phyloP scores from a whole-genome alignment of 2,329 filamentous ascomycete genomes.

The Scleromitrula shiraiana region DNA sequence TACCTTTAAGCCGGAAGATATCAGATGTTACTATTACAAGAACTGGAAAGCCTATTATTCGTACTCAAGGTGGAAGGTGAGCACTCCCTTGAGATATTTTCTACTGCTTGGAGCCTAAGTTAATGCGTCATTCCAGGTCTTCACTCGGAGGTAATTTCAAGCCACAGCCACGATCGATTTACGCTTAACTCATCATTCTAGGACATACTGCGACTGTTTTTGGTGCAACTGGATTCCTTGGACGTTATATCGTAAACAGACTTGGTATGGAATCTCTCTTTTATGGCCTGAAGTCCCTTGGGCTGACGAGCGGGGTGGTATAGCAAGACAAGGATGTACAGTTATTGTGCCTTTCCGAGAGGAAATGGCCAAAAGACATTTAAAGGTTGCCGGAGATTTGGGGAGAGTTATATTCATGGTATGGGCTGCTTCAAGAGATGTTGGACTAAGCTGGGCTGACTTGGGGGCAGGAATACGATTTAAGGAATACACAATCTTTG shows the following conservation, averaged over 20 bases:
- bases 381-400: slow-evolving; percentile 93
- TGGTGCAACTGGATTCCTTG: slow-evolving; percentile 90
- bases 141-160: slow-evolving; percentile 68
- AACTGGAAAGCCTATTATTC: slow-evolving; percentile 91
- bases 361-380: slow-evolving; percentile 94
- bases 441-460: not conserved
- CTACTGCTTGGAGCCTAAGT: slow-evolving; percentile 12
- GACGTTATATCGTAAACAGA: slow-evolving; percentile 94
- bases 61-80: slow-evolving; percentile 82
- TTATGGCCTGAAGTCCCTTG: not conserved
- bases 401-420: slow-evolving; percentile 83
- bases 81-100: slow-evolving; percentile 25
- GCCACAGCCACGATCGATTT: slow-evolving; percentile 5
- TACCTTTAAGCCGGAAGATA: slow-evolving; percentile 45
- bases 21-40: slow-evolving; percentile 90
- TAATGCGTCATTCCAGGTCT: slow-evolving; percentile 47
- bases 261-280: slow-evolving; percentile 50
- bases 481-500: slow-evolving; percentile 89
- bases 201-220: slow-evolving; percentile 97
- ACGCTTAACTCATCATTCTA: slow-evolving; percentile 32
- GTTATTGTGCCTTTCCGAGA: slow-evolving; percentile 91
- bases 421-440: too few relatives aligned
- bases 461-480: slow-evolving; percentile 70
- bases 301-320: slow-evolving; percentile 22
- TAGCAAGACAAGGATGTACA: slow-evolving; percentile 87